These are phyloP conservation scores for Ceratocystis eucalypticola DNA, from an alignment of 2,329 filamentous ascomycete species.

Conservation along the genomic window DNA sequence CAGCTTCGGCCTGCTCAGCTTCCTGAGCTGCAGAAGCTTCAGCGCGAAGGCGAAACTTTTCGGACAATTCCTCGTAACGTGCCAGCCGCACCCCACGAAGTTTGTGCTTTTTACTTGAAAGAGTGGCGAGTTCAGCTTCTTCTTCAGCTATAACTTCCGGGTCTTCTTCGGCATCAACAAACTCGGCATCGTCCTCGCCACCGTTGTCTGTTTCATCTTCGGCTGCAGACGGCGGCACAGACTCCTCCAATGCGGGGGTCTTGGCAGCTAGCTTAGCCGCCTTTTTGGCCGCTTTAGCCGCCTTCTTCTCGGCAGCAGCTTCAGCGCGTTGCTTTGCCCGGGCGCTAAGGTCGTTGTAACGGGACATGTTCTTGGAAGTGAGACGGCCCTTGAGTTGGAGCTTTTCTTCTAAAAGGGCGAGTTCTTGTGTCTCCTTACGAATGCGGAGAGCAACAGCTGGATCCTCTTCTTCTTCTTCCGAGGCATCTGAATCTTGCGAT, in stretches of 20 bases:
- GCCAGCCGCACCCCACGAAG: slow-evolving; percentile 1
- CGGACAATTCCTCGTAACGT: slow-evolving; percentile 11
- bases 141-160: slow-evolving; percentile 23
- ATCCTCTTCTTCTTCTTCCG: slow-evolving; percentile 5
- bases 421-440: slow-evolving; percentile 11
- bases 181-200: slow-evolving; percentile 6
- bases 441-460: slow-evolving; percentile 2
- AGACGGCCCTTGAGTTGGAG: slow-evolving; percentile 13
- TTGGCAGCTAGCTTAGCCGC: slow-evolving; percentile 24
- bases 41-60: slow-evolving; percentile 7
- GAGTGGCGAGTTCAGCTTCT: slow-evolving; percentile 28
- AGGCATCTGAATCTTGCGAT: slow-evolving; percentile 10
- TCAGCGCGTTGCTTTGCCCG: slow-evolving; percentile 9
- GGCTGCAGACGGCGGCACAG: background rate
- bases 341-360: slow-evolving; percentile 15
- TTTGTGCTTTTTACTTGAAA: slow-evolving; percentile 24
- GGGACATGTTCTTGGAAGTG: background rate
- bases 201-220: slow-evolving; percentile 4
- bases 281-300: slow-evolving; percentile 29
- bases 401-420: slow-evolving; percentile 11
- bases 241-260: slow-evolving; percentile 18
- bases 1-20: slow-evolving; percentile 10
- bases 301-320: slow-evolving; percentile 24
- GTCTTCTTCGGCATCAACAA: slow-evolving; percentile 17
- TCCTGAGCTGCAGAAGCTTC: slow-evolving; percentile 24